These are phyloP conservation scores for Pleurotus giganteus DNA, from an alignment of 768 basidiomycete species.

Conservation along the genomic window DNA sequence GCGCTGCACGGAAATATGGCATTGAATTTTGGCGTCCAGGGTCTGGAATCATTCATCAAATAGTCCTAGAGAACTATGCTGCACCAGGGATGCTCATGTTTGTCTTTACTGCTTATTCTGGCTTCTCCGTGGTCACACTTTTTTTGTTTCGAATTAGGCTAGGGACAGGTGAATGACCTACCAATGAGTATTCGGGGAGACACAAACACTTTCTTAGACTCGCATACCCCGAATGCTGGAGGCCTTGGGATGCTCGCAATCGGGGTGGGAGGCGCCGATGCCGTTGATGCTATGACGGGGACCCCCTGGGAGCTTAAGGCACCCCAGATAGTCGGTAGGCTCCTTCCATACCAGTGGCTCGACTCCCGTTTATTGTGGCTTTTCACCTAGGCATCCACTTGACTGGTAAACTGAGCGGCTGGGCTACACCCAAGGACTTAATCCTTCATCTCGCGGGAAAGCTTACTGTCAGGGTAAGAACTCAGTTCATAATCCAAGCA, in stretches of 20 bases:
- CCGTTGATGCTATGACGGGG: conserved; percentile 96
- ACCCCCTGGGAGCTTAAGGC: conserved; percentile 98
- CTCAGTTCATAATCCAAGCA: neutral
- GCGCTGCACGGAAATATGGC: conserved; percentile 85
- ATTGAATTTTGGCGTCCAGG: conserved; percentile 99
- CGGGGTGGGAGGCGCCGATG: conserved; percentile 98
- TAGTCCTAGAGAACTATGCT: conserved; percentile 96
- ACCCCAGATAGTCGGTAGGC: conserved; percentile 75
- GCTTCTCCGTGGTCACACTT: conserved; percentile 7
- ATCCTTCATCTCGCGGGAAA: conserved; percentile 93
- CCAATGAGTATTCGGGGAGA: neutral
- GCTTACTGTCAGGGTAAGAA: conserved; percentile 83
- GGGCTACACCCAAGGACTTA: conserved; percentile 95
- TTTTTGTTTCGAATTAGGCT: conserved; percentile 46
- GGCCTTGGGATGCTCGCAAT: conserved; percentile 96
- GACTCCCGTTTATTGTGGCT: neutral
- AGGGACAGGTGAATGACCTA: conserved; percentile 62
- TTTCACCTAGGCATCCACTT: conserved; percentile 75
- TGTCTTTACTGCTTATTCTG: conserved; percentile 17
- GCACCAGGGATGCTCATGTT: conserved; percentile 93
- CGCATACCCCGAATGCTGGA: conserved; percentile 97
- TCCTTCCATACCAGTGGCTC: neutral
- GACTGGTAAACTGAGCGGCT: conserved; percentile 82
- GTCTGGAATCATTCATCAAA: conserved; percentile 96
- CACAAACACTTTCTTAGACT: conserved; percentile 50